These are phyloP conservation scores for Parsonsia alboflavescens DNA, from an alignment of 257 asterid genomes.

Conservation along the genomic window DNA sequence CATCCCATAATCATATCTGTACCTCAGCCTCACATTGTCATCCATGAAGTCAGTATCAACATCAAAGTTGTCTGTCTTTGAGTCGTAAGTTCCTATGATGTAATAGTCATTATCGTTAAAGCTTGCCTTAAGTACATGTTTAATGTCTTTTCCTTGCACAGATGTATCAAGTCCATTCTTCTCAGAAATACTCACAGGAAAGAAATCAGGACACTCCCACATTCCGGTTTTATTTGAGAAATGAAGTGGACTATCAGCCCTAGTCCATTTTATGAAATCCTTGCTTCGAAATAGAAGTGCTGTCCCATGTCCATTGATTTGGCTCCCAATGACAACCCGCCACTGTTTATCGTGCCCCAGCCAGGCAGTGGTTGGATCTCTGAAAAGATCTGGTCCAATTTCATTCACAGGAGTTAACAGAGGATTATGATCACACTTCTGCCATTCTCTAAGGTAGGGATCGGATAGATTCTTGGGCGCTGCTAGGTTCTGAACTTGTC, in stretches of 20 bases:
- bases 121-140: constrained; percentile 65
- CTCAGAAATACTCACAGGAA: constrained; percentile 34
- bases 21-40: constrained; percentile 47
- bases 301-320: constrained; percentile 39
- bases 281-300: constrained; percentile 46
- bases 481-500: constrained; percentile 70
- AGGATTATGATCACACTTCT: constrained; percentile 60
- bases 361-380: constrained; percentile 91
- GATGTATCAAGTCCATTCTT: constrained; percentile 54
- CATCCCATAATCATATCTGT: constrained; percentile 63
- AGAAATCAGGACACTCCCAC: constrained; percentile 82
- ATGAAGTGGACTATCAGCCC: constrained; percentile 46
- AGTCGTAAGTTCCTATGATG: constrained; percentile 44
- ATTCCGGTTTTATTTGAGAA: constrained; percentile 39
- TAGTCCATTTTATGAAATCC: constrained; percentile 51
- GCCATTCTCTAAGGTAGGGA: constrained; percentile 59
- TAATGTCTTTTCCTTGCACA: constrained; percentile 23
- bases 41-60: constrained; percentile 50
- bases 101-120: constrained; percentile 56
- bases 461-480: constrained; percentile 51
- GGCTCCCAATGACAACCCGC: constrained; percentile 46
- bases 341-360: constrained; percentile 48
- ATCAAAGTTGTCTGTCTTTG: constrained; percentile 30
- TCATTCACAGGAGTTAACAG: constrained; percentile 33
- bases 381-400: constrained; percentile 36